phyloP scores from a whole-genome alignment of 2,329 filamentous ascomycete species.

The Chaetomiaceae sp. region DNA sequence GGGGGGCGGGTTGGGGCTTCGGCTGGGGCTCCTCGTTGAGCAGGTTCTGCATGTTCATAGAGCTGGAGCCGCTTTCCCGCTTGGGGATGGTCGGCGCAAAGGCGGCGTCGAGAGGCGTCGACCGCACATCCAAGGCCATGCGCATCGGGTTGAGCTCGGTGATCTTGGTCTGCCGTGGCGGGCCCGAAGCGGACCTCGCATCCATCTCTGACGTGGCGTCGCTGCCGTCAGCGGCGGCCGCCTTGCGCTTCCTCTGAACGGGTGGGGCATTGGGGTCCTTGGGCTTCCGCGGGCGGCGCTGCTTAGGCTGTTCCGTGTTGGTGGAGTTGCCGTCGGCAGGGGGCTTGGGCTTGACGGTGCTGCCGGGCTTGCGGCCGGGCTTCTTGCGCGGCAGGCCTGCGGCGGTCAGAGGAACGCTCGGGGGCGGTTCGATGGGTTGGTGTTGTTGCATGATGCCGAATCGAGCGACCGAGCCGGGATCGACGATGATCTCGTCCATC shows the following conservation, averaged over 20 bases:
- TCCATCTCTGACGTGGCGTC: slow-evolving; percentile 32
- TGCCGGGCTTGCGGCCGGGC: slow-evolving; percentile 59
- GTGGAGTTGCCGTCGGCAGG: slow-evolving; percentile 31
- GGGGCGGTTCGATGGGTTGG: slow-evolving; percentile 28
- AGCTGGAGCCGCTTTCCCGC: slow-evolving; percentile 45
- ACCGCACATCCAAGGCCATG: slow-evolving; percentile 29
- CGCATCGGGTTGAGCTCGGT: slow-evolving; percentile 36
- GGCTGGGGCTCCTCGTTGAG: slow-evolving; percentile 48
- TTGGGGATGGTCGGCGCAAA: slow-evolving; percentile 43
- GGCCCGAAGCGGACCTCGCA: slow-evolving; percentile 30
- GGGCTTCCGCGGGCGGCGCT: slow-evolving; percentile 49
- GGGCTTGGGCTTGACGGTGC: slow-evolving; percentile 32
- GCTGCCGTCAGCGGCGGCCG: slow-evolving; percentile 32
- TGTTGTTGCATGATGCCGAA: slow-evolving; percentile 30
- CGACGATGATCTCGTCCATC: slow-evolving; percentile 47
- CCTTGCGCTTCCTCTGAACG: slow-evolving; percentile 50
- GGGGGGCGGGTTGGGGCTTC: slow-evolving; percentile 48
- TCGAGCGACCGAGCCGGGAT: slow-evolving; percentile 32
- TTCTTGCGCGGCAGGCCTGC: slow-evolving; percentile 57
- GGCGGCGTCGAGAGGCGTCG: slow-evolving; percentile 26
- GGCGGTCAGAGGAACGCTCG: slow-evolving; percentile 47
- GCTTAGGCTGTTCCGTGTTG: slow-evolving; percentile 42
- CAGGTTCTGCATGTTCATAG: slow-evolving; percentile 48
- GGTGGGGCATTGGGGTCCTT: slow-evolving; percentile 54
- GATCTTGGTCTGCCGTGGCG: slow-evolving; percentile 35